These are phyloP conservation scores for Rhizopogon roseolus DNA, from an alignment of 768 basidiomycete genomes.

Conservation along the genomic window DNA sequence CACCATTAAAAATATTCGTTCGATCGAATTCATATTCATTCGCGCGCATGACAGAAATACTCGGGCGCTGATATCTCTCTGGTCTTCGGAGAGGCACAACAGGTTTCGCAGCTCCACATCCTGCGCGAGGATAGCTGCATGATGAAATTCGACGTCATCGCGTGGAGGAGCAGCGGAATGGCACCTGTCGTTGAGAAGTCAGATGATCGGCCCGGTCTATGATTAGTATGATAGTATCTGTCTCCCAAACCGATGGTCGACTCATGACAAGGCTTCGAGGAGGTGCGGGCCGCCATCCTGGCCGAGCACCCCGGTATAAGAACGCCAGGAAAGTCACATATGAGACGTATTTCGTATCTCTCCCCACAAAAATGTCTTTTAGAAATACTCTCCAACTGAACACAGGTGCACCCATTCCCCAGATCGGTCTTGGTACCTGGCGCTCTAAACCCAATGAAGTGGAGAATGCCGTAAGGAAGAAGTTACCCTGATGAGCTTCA, in stretches of 20 bases:
- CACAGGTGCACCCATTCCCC: constrained; percentile 55
- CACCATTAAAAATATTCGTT: no score
- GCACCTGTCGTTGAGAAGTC: neutral
- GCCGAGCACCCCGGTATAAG: constrained; percentile 1
- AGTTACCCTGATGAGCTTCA: neutral
- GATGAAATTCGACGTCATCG: no score
- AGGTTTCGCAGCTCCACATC: no score
- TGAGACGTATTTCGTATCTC: neutral
- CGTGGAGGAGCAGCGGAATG: no score
- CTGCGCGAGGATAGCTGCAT: no score
- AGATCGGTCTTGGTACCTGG: constrained; percentile 85
- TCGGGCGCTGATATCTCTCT: no score
- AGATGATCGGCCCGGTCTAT: neutral
- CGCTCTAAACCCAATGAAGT: constrained; percentile 72
- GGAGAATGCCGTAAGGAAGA: constrained; percentile 54
- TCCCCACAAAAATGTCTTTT: constrained; percentile 34
- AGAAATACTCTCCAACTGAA: constrained; percentile 34
- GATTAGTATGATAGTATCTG: neutral
- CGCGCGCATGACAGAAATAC: no score
- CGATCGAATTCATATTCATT: no score
- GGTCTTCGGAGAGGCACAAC: no score
- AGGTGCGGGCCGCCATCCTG: neutral
- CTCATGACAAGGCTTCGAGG: neutral
- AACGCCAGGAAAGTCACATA: neutral
- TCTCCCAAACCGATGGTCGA: neutral